Percentiles rank a stretch among this genome's conserved stretches.
Conservation (phyloP, 495 filamentous ascomycete species). For the Podospora pseudoanserina region DNA sequence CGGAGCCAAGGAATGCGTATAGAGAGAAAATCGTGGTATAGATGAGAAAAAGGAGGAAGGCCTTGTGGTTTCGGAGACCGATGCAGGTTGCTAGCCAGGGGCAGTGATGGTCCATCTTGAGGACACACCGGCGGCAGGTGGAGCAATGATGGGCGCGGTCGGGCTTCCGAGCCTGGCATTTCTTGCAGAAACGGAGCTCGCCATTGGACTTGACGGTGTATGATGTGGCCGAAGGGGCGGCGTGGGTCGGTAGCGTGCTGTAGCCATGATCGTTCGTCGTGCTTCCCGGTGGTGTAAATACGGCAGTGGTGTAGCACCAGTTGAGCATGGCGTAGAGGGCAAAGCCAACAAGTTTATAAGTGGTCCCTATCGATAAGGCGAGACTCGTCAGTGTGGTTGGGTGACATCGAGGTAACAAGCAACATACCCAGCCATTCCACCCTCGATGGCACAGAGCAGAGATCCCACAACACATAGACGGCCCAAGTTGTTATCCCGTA, state of each 20-base stretch:
- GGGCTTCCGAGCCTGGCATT: constrained; percentile 88
- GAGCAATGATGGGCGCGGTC: constrained; percentile 97
- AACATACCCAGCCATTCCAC: constrained; percentile 64
- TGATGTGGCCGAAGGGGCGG: constrained; percentile 55
- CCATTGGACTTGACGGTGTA: constrained; percentile 91
- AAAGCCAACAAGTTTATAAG: constrained; percentile 56
- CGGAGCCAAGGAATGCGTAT: constrained; percentile 68
- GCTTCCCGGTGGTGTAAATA: constrained; percentile 84
- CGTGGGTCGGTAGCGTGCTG: constrained; percentile 47
- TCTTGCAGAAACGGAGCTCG: constrained; percentile 87
- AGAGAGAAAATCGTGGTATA: constrained; percentile 87
- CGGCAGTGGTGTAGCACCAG: constrained; percentile 82
- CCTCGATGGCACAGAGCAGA: constrained; percentile 59
- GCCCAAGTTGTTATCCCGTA: constrained; percentile 89
- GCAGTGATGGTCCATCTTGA: constrained; percentile 99
- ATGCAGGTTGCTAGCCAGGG: constrained; percentile 97
- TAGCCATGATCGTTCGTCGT: constrained; percentile 52
- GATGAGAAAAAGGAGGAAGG: constrained; percentile 89
- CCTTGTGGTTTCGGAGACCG: constrained; percentile 89
- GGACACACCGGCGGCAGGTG: constrained; percentile 83
- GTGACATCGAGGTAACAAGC: neutral
- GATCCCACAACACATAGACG: constrained; percentile 75
- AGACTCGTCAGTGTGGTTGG: neutral
- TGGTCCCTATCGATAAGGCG: constrained; percentile 33
- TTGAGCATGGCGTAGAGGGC: constrained; percentile 76